Evolutionary conservation across 495 filamentous ascomycete genomes (phyloP).

Genomic region (Astrothelium subdiscretum): DNA sequence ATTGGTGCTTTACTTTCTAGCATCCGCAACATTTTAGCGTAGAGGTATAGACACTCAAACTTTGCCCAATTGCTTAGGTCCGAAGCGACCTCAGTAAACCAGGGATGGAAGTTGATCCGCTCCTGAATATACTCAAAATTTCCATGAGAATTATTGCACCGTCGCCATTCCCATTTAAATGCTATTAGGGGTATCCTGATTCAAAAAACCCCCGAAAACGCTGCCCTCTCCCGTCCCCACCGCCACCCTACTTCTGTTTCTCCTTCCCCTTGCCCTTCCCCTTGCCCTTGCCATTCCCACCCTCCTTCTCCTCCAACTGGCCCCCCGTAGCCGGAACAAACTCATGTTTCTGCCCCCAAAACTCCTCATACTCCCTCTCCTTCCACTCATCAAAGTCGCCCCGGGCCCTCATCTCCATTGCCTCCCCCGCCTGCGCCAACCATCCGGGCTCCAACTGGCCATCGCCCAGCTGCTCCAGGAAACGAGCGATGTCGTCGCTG

Average conservation of each 20-base stretch:
- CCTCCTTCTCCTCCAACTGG: not conserved
- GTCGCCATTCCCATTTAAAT: too few species aligned
- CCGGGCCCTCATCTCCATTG: conserved; percentile 46
- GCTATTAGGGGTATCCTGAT: too few species aligned
- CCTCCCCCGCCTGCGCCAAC: conserved; percentile 50
- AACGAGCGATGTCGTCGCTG: conserved; percentile 44
- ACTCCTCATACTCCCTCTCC: conserved; percentile 50
- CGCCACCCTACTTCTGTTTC: not conserved
- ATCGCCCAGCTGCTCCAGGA: conserved; percentile 46
- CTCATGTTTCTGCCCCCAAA: conserved; percentile 51
- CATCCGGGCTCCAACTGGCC: conserved; percentile 57
- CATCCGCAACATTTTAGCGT: too few species aligned
- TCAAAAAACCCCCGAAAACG: too few species aligned
- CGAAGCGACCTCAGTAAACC: too few species aligned
- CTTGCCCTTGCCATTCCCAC: not conserved
- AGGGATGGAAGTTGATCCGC: too few species aligned
- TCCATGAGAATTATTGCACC: too few species aligned
- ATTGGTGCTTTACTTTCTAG: too few species aligned
- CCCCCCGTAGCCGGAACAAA: not conserved
- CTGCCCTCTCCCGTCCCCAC: not conserved
- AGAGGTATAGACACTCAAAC: too few species aligned
- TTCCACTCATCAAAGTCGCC: conserved; percentile 65
- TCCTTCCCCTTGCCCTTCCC: not conserved
- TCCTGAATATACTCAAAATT: too few species aligned
- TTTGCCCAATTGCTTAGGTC: too few species aligned